A percentile compares a stretch with the other conserved stretches of the same genome.
phyloP scores from a whole-genome alignment of 1,284 basidiomycete genomes.

The Tilletiopsis washingtonensis region DNA sequence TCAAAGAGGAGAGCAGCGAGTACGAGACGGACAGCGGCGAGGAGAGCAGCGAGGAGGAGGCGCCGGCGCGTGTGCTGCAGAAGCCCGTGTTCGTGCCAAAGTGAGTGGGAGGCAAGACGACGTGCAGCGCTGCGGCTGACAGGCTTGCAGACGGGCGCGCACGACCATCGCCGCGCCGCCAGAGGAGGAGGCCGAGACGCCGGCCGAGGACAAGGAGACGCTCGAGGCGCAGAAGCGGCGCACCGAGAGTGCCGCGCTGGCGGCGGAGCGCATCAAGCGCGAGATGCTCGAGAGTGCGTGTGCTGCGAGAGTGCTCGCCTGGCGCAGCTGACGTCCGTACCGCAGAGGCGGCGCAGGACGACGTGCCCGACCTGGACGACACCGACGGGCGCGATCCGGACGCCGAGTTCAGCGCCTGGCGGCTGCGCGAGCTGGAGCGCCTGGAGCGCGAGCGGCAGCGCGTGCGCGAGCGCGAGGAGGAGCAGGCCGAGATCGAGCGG shows the following conservation, averaged over 20 bases:
- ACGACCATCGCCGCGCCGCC: constrained; percentile 18
- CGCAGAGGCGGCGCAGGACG: constrained; percentile 76
- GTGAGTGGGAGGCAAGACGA: constrained; percentile 51
- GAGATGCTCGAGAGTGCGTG: constrained; percentile 63
- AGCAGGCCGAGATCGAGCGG: constrained; percentile 80
- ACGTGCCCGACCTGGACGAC: constrained; percentile 82
- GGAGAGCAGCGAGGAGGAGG: constrained; percentile 47
- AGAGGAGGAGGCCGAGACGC: constrained; percentile 5
- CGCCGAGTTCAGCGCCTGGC: constrained; percentile 91
- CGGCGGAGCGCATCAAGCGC: constrained; percentile 74
- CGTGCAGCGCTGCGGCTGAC: background rate
- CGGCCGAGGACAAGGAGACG: constrained; percentile 57
- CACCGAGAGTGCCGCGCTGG: constrained; percentile 73
- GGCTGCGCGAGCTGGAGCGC: constrained; percentile 78
- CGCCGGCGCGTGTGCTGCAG: constrained; percentile 56
- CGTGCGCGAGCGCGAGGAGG: constrained; percentile 65
- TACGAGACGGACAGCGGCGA: constrained; percentile 50
- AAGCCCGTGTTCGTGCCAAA: constrained; percentile 85
- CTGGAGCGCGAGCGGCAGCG: constrained; percentile 86
- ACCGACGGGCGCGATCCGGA: constrained; percentile 85
- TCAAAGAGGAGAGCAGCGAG: constrained; percentile 22
- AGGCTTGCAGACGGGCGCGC: constrained; percentile 60
- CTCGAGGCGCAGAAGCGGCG: constrained; percentile 65
- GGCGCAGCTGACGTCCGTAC: background rate
- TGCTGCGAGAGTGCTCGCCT: background rate